Evolutionary conservation across 2,329 filamentous ascomycete species (phyloP).

Genomic region (Stachybotrys chlorohalonatus): DNA sequence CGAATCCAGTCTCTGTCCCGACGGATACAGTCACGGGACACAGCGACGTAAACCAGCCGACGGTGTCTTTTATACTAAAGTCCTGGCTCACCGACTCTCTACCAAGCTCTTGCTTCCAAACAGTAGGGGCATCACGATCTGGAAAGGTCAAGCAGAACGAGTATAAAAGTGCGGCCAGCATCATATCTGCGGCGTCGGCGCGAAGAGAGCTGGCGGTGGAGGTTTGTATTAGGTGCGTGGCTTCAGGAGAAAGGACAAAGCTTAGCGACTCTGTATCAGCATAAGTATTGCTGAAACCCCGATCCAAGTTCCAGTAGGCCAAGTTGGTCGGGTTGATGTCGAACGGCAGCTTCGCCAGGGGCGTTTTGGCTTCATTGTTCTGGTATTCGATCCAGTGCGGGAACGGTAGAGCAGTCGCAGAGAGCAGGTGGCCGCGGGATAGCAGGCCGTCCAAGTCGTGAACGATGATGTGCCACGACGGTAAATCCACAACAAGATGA

Average conservation of each 20-base stretch:
- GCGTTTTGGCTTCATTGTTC: constrained; percentile 22
- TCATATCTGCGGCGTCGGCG: constrained; percentile 44
- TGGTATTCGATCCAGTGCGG: constrained; percentile 40
- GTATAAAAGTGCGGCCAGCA: constrained; percentile 43
- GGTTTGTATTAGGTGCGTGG: constrained; percentile 31
- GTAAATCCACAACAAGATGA: constrained; percentile 40
- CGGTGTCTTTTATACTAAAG: constrained; percentile 44
- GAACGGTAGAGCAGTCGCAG: constrained; percentile 36
- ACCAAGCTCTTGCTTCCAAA: constrained; percentile 47
- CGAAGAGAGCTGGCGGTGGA: constrained; percentile 35
- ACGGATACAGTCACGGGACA: constrained; percentile 39
- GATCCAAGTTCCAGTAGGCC: constrained; percentile 38
- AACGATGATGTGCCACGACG: constrained; percentile 41
- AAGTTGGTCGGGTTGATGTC: constrained; percentile 28
- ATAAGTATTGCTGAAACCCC: constrained; percentile 31
- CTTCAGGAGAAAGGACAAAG: constrained; percentile 33
- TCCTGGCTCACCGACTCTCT: constrained; percentile 33
- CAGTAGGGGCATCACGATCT: constrained; percentile 37
- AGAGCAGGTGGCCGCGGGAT: constrained; percentile 31
- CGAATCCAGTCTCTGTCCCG: constrained; percentile 35
- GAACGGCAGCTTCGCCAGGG: constrained; percentile 27
- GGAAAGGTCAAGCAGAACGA: constrained; percentile 47
- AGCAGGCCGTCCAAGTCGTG: constrained; percentile 42
- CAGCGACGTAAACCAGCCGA: constrained; percentile 52
- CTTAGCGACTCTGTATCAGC: constrained; percentile 29